These are phyloP conservation scores for Zygoascus sp. DNA, from an alignment of 1,139 yeast species.

Conservation along the genomic window DNA sequence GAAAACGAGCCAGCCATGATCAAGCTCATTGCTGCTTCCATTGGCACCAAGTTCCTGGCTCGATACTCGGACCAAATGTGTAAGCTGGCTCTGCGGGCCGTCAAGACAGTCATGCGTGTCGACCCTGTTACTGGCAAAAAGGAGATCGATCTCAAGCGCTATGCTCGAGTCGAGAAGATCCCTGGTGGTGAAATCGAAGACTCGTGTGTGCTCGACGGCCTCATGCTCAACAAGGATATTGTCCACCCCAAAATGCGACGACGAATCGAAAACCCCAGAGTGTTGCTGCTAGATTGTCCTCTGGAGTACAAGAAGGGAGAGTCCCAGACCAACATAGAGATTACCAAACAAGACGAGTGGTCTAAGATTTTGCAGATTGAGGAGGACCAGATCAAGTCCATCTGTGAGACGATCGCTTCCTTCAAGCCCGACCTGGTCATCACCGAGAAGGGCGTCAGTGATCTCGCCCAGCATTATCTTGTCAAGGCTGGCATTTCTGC, in stretches of 20 bases:
- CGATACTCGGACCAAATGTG: conserved; percentile 95
- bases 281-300: conserved; percentile 90
- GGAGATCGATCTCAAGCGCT: conserved; percentile 91
- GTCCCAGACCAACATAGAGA: conserved; percentile 96
- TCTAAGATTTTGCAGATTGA: conserved; percentile 91
- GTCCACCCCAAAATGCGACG: conserved; percentile 98
- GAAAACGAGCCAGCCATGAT: conserved; percentile 84
- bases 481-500: conserved; percentile 92
- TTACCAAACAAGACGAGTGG: conserved; percentile 96
- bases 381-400: conserved; percentile 87
- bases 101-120: conserved; percentile 64
- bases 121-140: conserved; percentile 50
- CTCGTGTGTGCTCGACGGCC: conserved; percentile 83
- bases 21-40: conserved; percentile 79
- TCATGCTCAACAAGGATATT: conserved; percentile 90
- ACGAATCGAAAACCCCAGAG: conserved; percentile 78
- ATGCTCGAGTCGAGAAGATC: conserved; percentile 88
- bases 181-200: conserved; percentile 98
- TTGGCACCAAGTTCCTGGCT: conserved; percentile 91
- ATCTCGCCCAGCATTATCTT: conserved; percentile 93
- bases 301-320: conserved; percentile 98
- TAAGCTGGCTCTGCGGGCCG: conserved; percentile 79
- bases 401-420: conserved; percentile 81
- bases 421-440: conserved; percentile 91
- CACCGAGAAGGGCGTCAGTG: conserved; percentile 98